phyloP scores from a whole-genome alignment of 2,329 filamentous ascomycete genomes.

The Pseudocercospora ulei region DNA sequence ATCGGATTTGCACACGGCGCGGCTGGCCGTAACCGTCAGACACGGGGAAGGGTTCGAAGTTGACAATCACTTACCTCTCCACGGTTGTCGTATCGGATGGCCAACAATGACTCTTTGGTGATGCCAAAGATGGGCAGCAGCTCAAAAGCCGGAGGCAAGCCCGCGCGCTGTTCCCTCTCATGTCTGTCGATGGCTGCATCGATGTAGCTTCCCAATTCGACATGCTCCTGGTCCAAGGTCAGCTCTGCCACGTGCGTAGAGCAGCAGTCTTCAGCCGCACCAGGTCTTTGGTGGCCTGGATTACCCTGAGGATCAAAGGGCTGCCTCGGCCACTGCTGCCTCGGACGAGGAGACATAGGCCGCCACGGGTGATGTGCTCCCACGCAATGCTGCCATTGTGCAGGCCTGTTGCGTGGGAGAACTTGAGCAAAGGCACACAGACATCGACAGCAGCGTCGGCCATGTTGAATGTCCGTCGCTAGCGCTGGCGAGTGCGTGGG shows the following conservation, averaged over 20 bases:
- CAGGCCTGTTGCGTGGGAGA: constrained; percentile 31
- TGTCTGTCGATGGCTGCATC: constrained; percentile 21
- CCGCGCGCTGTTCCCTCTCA: constrained; percentile 20
- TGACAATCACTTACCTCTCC: constrained; percentile 29
- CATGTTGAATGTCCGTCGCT: constrained; percentile 19
- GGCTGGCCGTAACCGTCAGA: constrained; percentile 18
- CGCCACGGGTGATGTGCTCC: constrained; percentile 30
- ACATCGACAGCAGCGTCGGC: constrained; percentile 23
- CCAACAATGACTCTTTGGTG: constrained; percentile 35
- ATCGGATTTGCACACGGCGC: constrained; percentile 30
- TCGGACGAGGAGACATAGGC: constrained; percentile 29
- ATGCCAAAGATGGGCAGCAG: constrained; percentile 41
- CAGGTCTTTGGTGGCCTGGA: constrained; percentile 18
- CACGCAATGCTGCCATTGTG: constrained; percentile 28
- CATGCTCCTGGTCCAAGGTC: constrained; percentile 26
- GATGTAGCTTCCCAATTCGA: constrained; percentile 28
- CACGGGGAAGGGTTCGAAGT: not conserved
- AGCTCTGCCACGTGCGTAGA: too few relatives aligned
- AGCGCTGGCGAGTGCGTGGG: constrained; percentile 15
- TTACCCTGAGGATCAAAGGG: constrained; percentile 18
- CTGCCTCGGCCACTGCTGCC: constrained; percentile 13
- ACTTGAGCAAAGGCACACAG: constrained; percentile 29
- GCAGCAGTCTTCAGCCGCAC: constrained; percentile 9
- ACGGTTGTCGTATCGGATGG: constrained; percentile 35
- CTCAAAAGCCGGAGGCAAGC: constrained; percentile 32